Percentiles rank a stretch among this genome's conserved stretches.
These are phyloP conservation scores for Chaetomiaceae sp. DNA, from an alignment of 2,329 filamentous ascomycete species.

Conservation along the genomic window DNA sequence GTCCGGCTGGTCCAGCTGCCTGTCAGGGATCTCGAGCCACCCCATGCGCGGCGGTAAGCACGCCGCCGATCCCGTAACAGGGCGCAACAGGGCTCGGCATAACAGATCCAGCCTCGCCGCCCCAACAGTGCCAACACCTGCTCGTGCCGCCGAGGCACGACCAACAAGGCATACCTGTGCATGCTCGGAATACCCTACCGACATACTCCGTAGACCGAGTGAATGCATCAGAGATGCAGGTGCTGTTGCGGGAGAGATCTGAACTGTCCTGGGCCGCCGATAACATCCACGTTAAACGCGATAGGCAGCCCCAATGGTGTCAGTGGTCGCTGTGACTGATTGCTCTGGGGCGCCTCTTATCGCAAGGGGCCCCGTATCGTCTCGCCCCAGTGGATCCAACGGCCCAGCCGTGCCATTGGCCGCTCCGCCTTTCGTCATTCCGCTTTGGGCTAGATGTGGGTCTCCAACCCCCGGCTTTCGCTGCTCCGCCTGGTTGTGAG, in stretches of 20 bases:
- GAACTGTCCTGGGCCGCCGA: neutral
- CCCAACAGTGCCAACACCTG: neutral
- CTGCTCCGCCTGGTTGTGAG: constrained; percentile 7
- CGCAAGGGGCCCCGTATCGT: constrained; percentile 5
- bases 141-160: neutral
- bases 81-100: no score
- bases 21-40: constrained; percentile 8
- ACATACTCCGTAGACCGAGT: no score
- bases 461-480: constrained; percentile 8
- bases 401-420: constrained; percentile 18
- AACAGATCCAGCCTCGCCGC: constrained; percentile 5
- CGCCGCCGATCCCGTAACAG: constrained; percentile 11
- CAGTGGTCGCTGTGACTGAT: neutral
- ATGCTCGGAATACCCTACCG: no score
- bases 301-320: constrained; percentile 1
- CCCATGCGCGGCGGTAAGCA: constrained; percentile 17
- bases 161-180: no score
- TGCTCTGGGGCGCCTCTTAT: constrained; percentile 12
- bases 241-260: no score
- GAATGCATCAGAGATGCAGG: no score
- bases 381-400: constrained; percentile 16
- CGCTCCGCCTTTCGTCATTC: constrained; percentile 22
- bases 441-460: constrained; percentile 14
- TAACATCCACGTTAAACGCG: no score
- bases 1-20: neutral